Evolutionary conservation across 1,284 basidiomycete genomes (phyloP).

Genomic region (Neotropicomus parvogracilis): DNA sequence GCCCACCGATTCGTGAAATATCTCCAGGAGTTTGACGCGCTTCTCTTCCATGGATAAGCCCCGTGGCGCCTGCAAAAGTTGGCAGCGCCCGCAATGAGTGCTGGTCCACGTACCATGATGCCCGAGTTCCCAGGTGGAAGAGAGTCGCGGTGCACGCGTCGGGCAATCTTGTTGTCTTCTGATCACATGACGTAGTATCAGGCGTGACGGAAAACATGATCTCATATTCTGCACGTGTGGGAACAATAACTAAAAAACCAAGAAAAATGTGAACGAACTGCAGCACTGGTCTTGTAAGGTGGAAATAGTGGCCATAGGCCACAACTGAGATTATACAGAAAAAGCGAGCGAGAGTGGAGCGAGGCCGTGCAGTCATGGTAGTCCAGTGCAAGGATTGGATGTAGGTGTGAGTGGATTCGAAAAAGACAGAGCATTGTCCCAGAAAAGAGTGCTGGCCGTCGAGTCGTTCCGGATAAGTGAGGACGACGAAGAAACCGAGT

Average conservation of each 20-base stretch:
- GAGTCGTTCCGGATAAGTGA: constrained; percentile 22
- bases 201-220: constrained; percentile 11
- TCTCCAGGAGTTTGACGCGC: constrained; percentile 75
- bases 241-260: constrained; percentile 24
- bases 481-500: constrained; percentile 11
- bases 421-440: constrained; percentile 26
- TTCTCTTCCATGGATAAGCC: constrained; percentile 81
- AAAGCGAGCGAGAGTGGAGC: constrained; percentile 10
- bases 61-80: constrained; percentile 58
- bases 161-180: neutral
- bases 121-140: neutral
- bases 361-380: constrained; percentile 26
- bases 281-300: constrained; percentile 9
- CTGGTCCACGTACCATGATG: constrained; percentile 24
- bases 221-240: constrained; percentile 29
- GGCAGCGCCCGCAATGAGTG: neutral
- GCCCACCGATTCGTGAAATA: constrained; percentile 83
- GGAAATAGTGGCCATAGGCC: constrained; percentile 12
- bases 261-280: constrained; percentile 21
- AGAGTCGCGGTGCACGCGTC: neutral
- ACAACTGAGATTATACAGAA: constrained; percentile 17
- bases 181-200: constrained; percentile 26
- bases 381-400: constrained; percentile 31
- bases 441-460: constrained; percentile 25
- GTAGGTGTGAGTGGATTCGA: constrained; percentile 7